phyloP scores from a whole-genome alignment of 1,139 yeast species.

The Candida dubliniensis region DNA sequence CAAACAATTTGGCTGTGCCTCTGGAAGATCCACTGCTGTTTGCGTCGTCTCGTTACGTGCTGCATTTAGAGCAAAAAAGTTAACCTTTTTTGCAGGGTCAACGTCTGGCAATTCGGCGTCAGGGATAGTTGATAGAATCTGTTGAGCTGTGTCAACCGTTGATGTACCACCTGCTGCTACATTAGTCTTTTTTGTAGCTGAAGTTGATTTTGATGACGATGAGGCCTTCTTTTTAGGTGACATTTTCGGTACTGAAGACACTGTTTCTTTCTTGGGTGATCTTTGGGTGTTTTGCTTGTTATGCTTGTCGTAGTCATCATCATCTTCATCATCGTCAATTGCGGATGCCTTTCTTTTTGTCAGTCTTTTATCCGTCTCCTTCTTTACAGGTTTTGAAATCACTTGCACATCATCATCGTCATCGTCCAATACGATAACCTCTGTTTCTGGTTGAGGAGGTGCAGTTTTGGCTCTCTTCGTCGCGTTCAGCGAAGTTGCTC shows the following conservation, averaged over 20 bases:
- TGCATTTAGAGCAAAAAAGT: conserved; percentile 40
- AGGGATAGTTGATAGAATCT: conserved; percentile 59
- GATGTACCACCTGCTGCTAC: conserved; percentile 12
- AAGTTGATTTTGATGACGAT: conserved; percentile 1
- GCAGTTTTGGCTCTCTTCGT: conserved; percentile 8
- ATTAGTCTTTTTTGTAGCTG: conserved; percentile 7
- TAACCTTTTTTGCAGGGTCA: conserved; percentile 48
- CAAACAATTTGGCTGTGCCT: conserved; percentile 79
- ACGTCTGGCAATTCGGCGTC: conserved; percentile 68
- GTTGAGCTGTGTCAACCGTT: conserved; percentile 41
- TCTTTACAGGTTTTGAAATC: not conserved
- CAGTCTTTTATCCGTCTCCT: not conserved
- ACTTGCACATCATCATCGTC: not conserved
- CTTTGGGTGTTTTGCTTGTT: conserved; percentile 3
- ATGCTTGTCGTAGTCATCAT: not conserved
- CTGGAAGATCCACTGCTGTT: conserved; percentile 52
- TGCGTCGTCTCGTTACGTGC: conserved; percentile 31
- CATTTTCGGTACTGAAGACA: not conserved
- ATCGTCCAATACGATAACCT: not conserved
- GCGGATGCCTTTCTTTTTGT: not conserved
- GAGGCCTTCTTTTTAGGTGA: conserved; percentile 10
- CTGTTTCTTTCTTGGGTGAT: conserved; percentile 3
- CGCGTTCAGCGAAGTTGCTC: conserved; percentile 1
- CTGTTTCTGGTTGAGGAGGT: not conserved
- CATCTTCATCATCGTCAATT: not conserved